Conservation (phyloP, 768 basidiomycete genomes). For the Auricularia sp. region DNA sequence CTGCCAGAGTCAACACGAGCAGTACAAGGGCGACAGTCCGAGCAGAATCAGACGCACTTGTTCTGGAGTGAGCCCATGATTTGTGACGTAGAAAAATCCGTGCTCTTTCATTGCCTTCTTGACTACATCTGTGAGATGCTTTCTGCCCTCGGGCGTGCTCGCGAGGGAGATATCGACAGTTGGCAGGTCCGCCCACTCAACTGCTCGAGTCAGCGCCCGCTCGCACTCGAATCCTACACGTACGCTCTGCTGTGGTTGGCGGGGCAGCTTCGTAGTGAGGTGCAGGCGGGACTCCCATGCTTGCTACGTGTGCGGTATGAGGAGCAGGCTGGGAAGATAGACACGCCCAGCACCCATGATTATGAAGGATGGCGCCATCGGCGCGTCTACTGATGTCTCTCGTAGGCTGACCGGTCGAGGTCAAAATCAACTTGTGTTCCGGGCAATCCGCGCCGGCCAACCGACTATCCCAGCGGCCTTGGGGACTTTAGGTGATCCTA, state of each 20-base stretch:
- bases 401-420: too few species aligned
- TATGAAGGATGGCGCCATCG: too few species aligned
- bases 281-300: neutral
- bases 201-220: slow-evolving; percentile 15
- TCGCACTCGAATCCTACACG: slow-evolving; percentile 9
- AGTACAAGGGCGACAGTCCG: neutral
- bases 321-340: too few species aligned
- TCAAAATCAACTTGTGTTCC: too few species aligned
- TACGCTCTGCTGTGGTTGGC: neutral
- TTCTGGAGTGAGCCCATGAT: slow-evolving; percentile 22
- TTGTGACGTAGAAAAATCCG: slow-evolving; percentile 29
- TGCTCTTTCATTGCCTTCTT: slow-evolving; percentile 23
- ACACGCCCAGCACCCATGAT: too few species aligned
- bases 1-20: slow-evolving; percentile 9
- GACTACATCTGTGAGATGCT: slow-evolving; percentile 21
- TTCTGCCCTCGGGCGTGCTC: slow-evolving; percentile 28
- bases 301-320: too few species aligned
- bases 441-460: too few species aligned
- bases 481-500: too few species aligned
- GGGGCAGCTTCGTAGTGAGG: neutral
- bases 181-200: slow-evolving; percentile 28
- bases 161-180: slow-evolving; percentile 27
- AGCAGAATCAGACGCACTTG: slow-evolving; percentile 11
- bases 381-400: too few species aligned
- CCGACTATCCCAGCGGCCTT: too few species aligned